Base-by-base conservation (phyloP, 495 filamentous ascomycete genomes). In the Barbatosphaeria neglecta region DNA sequence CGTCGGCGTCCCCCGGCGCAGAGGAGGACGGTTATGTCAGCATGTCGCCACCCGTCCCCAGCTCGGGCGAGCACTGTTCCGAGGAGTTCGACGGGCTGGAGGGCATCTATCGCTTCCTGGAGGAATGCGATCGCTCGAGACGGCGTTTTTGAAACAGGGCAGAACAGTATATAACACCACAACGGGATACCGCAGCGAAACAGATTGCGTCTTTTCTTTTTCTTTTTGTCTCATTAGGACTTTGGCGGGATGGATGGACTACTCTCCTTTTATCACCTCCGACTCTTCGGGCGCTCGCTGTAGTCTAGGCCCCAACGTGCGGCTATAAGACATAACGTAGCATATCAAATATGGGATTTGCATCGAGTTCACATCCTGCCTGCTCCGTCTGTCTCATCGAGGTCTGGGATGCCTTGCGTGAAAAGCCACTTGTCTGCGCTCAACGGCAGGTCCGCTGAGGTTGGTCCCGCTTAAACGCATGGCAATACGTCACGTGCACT, bases 51-150 rank as follows among this genome's bases (percentile, higher is more conserved):
- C 49, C 70, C 45, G 25, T 64, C 57, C 5, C 64, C 72, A 51
- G 50, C 46, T 63, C 63, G 16, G 63, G 58, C 7, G 65, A 70
- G 44, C 61, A 66, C 31, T 63, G 80, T 40, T 65, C 64, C 0
- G 63, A 64, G 17, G 64, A 82, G 28, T 90, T 84, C 56, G 86
- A 90, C 50, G 87, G 87, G 7, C 62, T 86, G 15, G 83, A 93
- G 53, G 90, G 90, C 0, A 87, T 97, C 17, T 86, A 90, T 61
- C 76, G 76, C 35, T 96, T 95, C 61, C 55, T 97, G 41, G 86
- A 86, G 59, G 84, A 93, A 52, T 92, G 89, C 58, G 86, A 95
- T 60, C 68, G 69, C 16, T 75, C 80, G 37, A 64, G 61, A 43
- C 70, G 66, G 42, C 51, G 43, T 25, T 57, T 60, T 15, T 54